Conservation (phyloP, 441 rosid genomes). For the Hypseocharis bilobata region DNA sequence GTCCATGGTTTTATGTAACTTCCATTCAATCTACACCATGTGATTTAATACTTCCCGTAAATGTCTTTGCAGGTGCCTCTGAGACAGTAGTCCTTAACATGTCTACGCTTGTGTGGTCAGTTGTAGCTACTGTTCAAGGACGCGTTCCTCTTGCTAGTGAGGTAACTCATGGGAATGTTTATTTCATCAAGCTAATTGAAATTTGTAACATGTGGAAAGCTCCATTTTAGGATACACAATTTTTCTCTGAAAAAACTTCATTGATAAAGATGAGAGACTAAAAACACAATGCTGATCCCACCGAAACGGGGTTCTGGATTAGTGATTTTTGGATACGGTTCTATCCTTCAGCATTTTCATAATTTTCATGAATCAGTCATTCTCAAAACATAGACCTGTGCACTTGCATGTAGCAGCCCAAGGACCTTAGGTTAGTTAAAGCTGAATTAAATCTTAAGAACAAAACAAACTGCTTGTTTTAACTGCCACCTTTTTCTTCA, state of each 20-base stretch:
- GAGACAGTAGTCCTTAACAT: conserved; percentile 90
- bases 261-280: neutral
- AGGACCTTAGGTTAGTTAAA: neutral
- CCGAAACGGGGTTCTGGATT: neutral
- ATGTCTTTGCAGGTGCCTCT: conserved; percentile 60
- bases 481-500: neutral
- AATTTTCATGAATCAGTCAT: neutral
- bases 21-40: conserved; percentile 4
- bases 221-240: neutral
- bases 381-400: neutral
- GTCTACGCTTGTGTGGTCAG: conserved; percentile 96
- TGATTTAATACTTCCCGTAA: conserved; percentile 10
- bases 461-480: neutral
- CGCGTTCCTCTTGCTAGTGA: conserved; percentile 95
- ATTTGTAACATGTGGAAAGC: neutral
- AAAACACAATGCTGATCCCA: neutral
- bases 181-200: neutral
- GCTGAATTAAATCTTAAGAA: neutral
- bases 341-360: neutral
- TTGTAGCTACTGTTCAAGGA: conserved; percentile 71
- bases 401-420: neutral
- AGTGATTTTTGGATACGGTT: neutral
- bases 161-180: conserved; percentile 39
- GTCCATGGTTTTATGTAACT: neutral
- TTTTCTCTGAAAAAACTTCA: neutral